Evolutionary conservation across 2,329 filamentous ascomycete species (phyloP).

Genomic region (Fusarium bactridioides): DNA sequence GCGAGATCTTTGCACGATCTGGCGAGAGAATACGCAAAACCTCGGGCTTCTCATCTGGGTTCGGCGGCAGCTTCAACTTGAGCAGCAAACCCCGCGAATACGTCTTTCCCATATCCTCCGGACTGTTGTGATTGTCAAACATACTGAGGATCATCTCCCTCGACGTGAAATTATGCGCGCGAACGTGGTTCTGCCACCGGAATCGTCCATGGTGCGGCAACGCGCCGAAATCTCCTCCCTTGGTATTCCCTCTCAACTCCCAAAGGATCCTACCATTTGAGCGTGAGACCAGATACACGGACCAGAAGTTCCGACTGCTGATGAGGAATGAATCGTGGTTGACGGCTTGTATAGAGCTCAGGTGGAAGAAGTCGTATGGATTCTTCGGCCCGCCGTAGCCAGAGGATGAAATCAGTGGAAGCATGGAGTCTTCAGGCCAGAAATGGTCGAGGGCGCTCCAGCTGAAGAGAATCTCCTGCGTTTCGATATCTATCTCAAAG

Average conservation of each 20-base stretch:
- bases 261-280: constrained; percentile 34
- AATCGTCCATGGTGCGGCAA: constrained; percentile 42
- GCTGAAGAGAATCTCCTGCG: constrained; percentile 48
- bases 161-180: constrained; percentile 34
- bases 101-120: constrained; percentile 3
- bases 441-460: constrained; percentile 52
- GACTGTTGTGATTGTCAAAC: constrained; percentile 48
- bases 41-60: constrained; percentile 1
- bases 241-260: constrained; percentile 37
- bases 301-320: constrained; percentile 37
- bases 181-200: constrained; percentile 49
- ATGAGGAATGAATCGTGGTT: constrained; percentile 33
- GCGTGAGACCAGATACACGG: constrained; percentile 32
- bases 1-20: constrained; percentile 6
- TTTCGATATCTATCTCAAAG: constrained; percentile 53
- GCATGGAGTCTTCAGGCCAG: constrained; percentile 18
- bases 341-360: constrained; percentile 38
- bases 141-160: constrained; percentile 41
- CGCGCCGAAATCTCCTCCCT: constrained; percentile 36
- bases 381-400: constrained; percentile 11
- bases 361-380: constrained; percentile 39
- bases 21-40: constrained; percentile 19
- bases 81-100: constrained; percentile 22
- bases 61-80: constrained; percentile 25
- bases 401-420: constrained; percentile 8